Evolutionary conservation across 331 rosid species (phyloP).

Genomic region (Arachis monticola): DNA sequence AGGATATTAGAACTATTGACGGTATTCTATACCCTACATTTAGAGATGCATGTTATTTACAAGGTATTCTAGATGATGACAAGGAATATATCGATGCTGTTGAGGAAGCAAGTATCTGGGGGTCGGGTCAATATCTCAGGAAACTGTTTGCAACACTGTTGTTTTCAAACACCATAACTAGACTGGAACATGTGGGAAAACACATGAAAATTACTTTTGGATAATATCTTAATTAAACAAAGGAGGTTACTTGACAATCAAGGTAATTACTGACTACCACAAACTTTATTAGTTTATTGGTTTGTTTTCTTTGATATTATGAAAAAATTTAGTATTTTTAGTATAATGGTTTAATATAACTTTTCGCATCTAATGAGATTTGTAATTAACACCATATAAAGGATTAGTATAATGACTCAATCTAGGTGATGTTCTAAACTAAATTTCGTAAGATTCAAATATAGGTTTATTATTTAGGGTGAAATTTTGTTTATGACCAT

Average conservation of each 20-base stretch:
- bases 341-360: too few species aligned
- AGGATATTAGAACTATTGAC: background rate
- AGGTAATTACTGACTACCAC: too few species aligned
- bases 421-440: too few species aligned
- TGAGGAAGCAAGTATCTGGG: background rate
- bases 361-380: too few species aligned
- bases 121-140: background rate
- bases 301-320: too few species aligned
- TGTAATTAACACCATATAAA: too few species aligned
- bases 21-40: background rate
- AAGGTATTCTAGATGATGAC: background rate
- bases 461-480: too few species aligned
- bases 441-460: too few species aligned
- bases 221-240: background rate
- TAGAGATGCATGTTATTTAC: background rate
- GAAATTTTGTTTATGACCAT: too few species aligned
- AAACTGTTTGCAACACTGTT: background rate
- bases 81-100: background rate
- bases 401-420: too few species aligned
- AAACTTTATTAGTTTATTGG: too few species aligned
- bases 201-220: background rate
- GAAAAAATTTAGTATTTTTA: too few species aligned
- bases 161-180: background rate
- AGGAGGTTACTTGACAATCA: background rate
- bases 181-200: background rate